Evolutionary conservation across 2,329 filamentous ascomycete genomes (phyloP).

Genomic region (Aspergillus floridensis): DNA sequence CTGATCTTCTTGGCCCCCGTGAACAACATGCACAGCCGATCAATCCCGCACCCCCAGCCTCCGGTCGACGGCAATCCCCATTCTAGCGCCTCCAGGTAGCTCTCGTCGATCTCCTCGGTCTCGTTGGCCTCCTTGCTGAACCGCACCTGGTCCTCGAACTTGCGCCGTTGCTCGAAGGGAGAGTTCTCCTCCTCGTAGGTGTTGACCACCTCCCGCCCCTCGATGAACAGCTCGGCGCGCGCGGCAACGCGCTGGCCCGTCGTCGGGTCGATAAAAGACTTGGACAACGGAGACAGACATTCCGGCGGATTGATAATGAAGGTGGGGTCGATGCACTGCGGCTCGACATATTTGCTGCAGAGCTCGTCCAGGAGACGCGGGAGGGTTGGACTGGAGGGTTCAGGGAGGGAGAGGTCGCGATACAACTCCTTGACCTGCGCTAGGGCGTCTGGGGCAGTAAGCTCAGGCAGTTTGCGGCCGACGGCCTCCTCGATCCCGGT

Average conservation of each 20-base stretch:
- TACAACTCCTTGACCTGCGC: constrained; percentile 59
- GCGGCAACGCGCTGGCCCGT: constrained; percentile 73
- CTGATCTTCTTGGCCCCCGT: constrained; percentile 73
- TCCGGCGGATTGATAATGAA: constrained; percentile 90
- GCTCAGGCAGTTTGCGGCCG: constrained; percentile 63
- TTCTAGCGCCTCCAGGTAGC: constrained; percentile 79
- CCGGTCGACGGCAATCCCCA: constrained; percentile 93
- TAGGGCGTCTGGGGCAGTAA: constrained; percentile 55
- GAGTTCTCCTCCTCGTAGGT: constrained; percentile 99
- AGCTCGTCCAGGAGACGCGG: constrained; percentile 79
- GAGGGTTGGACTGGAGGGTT: constrained; percentile 56
- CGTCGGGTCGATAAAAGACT: constrained; percentile 70
- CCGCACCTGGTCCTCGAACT: constrained; percentile 65
- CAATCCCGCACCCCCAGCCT: constrained; percentile 92
- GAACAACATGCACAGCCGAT: constrained; percentile 89
- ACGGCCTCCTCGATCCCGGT: constrained; percentile 71
- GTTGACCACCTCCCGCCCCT: constrained; percentile 81
- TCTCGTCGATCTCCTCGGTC: constrained; percentile 64
- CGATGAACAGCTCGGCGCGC: constrained; percentile 80
- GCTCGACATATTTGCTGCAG: constrained; percentile 73
- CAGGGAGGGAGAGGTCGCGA: constrained; percentile 45
- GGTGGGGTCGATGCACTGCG: constrained; percentile 67
- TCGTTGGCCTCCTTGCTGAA: constrained; percentile 51
- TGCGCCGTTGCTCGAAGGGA: constrained; percentile 77
- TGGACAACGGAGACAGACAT: constrained; percentile 85